A percentile compares a stretch with the other conserved stretches of the same genome.
These are phyloP conservation scores for Schizothecium vesticola DNA, from an alignment of 495 filamentous ascomycete species.

Conservation along the genomic window DNA sequence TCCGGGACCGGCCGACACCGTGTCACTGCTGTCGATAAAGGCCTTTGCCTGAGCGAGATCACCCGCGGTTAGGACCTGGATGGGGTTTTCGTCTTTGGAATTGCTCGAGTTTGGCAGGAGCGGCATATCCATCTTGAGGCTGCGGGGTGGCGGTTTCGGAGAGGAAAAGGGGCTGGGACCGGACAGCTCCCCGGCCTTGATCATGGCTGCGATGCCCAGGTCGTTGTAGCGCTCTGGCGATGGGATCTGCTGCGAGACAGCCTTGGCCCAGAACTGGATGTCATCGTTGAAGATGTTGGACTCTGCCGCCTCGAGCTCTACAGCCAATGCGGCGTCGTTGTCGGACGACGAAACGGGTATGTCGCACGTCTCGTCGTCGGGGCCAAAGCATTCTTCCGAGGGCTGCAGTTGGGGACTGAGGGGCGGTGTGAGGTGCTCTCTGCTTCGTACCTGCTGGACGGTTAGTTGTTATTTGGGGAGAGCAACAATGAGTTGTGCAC, in stretches of 20 bases:
- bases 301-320: constrained; percentile 47
- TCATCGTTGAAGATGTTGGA: constrained; percentile 19
- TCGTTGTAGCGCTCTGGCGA: constrained; percentile 20
- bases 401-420: constrained; percentile 46
- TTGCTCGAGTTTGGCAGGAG: constrained; percentile 13
- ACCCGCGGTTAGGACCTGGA: constrained; percentile 6
- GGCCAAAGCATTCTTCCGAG: constrained; percentile 36
- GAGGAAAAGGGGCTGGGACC: not conserved
- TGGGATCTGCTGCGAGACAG: not conserved
- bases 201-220: constrained; percentile 20
- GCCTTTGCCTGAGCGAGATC: constrained; percentile 20
- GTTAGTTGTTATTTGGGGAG: not conserved
- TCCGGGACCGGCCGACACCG: constrained; percentile 4
- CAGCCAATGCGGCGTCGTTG: constrained; percentile 37
- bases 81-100: not conserved
- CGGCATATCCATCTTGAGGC: constrained; percentile 24
- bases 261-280: constrained; percentile 16
- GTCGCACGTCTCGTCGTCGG: constrained; percentile 41
- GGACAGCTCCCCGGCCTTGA: constrained; percentile 19
- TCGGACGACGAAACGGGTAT: constrained; percentile 50
- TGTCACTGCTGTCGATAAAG: constrained; percentile 21
- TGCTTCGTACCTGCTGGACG: constrained; percentile 23
- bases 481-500: not conserved
- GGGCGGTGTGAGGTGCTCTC: constrained; percentile 51
- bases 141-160: constrained; percentile 9